phyloP scores from a whole-genome alignment of 305 asterid species.

The Fraxinus velutina region DNA sequence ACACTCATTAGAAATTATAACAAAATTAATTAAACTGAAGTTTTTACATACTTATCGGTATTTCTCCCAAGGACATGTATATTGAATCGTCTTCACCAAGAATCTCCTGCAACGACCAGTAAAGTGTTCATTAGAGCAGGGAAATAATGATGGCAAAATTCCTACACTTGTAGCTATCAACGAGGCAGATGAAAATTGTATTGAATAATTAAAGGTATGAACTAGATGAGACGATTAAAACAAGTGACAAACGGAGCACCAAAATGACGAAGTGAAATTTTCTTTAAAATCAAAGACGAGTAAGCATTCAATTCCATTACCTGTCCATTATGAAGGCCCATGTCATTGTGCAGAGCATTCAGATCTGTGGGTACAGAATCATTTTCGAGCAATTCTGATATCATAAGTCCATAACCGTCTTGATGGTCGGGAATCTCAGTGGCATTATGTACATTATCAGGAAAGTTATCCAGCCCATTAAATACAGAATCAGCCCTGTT shows the following conservation, averaged over 20 bases:
- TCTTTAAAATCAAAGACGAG: background rate
- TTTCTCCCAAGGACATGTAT: constrained; percentile 92
- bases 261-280: background rate
- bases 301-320: constrained; percentile 38
- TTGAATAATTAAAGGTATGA: background rate
- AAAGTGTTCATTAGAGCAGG: background rate
- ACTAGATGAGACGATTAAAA: background rate
- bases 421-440: constrained; percentile 56
- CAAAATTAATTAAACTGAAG: constrained; percentile 21
- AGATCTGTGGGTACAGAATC: constrained; percentile 62
- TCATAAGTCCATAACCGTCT: constrained; percentile 93
- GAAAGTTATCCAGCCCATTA: constrained; percentile 61
- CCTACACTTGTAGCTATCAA: background rate
- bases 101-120: constrained; percentile 66
- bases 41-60: constrained; percentile 73
- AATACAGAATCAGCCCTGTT: constrained; percentile 65
- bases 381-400: constrained; percentile 79
- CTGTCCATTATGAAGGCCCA: constrained; percentile 71
- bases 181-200: background rate
- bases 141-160: background rate
- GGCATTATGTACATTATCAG: constrained; percentile 51
- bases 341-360: constrained; percentile 65
- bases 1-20: background rate
- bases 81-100: constrained; percentile 92
- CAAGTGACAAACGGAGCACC: background rate